Conservation (phyloP, 2,329 filamentous ascomycete genomes). For the Proliferodiscus dingleyae region DNA sequence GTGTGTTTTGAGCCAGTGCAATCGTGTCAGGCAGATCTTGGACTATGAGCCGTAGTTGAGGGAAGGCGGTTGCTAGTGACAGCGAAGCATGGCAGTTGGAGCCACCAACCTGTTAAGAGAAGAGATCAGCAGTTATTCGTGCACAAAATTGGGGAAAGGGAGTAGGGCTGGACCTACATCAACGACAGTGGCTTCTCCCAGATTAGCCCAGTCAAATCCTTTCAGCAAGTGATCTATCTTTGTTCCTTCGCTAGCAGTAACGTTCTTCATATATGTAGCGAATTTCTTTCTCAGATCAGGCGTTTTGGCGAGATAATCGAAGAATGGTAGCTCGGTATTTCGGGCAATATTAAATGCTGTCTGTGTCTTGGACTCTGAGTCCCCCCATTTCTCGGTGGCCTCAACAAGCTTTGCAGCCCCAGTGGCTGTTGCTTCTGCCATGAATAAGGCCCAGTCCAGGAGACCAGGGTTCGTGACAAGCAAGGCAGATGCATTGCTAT, state of each 20-base stretch:
- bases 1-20: conserved; percentile 2
- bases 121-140: neutral
- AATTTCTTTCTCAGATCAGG: conserved; percentile 27
- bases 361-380: conserved; percentile 22
- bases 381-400: conserved; percentile 28
- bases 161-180: conserved; percentile 23
- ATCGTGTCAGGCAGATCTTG: conserved; percentile 26
- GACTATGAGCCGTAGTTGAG: conserved; percentile 31
- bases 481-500: conserved; percentile 31
- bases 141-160: neutral
- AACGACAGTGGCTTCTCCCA: conserved; percentile 31
- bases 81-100: conserved; percentile 30
- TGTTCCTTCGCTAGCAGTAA: conserved; percentile 29
- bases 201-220: conserved; percentile 37
- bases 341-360: conserved; percentile 21
- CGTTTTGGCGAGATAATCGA: conserved; percentile 28
- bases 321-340: conserved; percentile 25
- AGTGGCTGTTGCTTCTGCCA: conserved; percentile 26
- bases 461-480: conserved; percentile 26
- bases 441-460: conserved; percentile 31
- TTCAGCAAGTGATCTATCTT: conserved; percentile 32
- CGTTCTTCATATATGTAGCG: conserved; percentile 31
- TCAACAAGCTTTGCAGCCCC: conserved; percentile 22
- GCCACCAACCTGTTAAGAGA: conserved; percentile 26
- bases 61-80: conserved; percentile 30